These are phyloP conservation scores for Epichloe baconii DNA, from an alignment of 2,329 filamentous ascomycete genomes.

Conservation along the genomic window DNA sequence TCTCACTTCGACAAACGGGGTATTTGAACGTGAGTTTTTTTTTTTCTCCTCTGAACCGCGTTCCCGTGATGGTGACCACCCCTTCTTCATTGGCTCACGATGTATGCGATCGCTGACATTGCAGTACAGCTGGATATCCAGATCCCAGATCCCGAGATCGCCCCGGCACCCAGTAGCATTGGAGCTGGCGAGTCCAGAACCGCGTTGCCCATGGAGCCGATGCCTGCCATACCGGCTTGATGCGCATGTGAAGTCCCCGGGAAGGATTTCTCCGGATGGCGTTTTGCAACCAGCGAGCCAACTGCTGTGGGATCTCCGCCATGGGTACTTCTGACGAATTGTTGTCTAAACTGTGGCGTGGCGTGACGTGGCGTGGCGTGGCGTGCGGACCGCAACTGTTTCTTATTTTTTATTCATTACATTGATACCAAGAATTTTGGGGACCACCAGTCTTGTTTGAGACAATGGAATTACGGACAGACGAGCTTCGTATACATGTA, in stretches of 20 bases:
- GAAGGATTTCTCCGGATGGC: neutral
- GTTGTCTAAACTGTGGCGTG: too few species aligned
- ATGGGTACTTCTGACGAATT: too few species aligned
- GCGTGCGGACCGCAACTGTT: neutral
- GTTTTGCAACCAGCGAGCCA: neutral
- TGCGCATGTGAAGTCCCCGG: too few species aligned
- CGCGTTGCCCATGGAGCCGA: constrained; percentile 21
- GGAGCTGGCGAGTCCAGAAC: constrained; percentile 25
- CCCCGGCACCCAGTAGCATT: constrained; percentile 33
- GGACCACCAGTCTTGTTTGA: too few species aligned
- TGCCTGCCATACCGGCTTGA: constrained; percentile 13
- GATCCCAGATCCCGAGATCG: constrained; percentile 65
- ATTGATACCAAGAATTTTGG: neutral
- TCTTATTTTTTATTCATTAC: neutral
- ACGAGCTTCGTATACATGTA: too few species aligned
- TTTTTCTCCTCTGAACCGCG: too few species aligned
- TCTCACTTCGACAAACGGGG: constrained; percentile 68
- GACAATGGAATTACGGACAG: too few species aligned
- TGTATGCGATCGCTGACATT: constrained; percentile 6
- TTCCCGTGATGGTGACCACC: neutral
- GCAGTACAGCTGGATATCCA: constrained; percentile 59
- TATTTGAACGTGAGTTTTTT: constrained; percentile 60
- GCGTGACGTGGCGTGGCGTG: neutral
- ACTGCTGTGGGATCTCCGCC: too few species aligned
- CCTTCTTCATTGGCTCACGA: too few species aligned